These are phyloP conservation scores for Debaryomycetaceae sp. DNA, from an alignment of 1,139 yeast genomes.

Conservation along the genomic window DNA sequence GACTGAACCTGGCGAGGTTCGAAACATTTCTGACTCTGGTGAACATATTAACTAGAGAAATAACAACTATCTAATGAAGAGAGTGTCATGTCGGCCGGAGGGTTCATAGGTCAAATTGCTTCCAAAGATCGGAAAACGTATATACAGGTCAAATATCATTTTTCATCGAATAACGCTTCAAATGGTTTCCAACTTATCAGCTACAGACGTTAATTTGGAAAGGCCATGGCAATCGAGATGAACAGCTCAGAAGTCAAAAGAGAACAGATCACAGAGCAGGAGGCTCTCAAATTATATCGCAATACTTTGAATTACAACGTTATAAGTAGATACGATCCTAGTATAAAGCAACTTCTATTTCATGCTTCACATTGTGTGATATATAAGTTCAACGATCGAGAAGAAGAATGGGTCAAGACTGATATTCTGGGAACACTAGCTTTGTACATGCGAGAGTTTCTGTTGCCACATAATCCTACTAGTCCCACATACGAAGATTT, in stretches of 20 bases:
- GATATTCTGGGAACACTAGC: conserved; percentile 82
- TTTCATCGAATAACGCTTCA: too few relatives aligned
- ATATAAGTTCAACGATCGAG: conserved; percentile 62
- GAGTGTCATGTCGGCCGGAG: too few relatives aligned
- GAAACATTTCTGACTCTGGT: conserved; percentile 6
- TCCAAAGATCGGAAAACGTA: too few relatives aligned
- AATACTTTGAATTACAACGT: conserved; percentile 78
- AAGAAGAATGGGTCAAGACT: conserved; percentile 76
- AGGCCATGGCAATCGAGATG: conserved; percentile 2
- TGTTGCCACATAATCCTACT: conserved; percentile 23
- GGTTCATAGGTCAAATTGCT: too few relatives aligned
- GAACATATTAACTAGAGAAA: background rate
- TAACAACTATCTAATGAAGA: too few relatives aligned
- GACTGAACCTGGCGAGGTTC: conserved; percentile 3
- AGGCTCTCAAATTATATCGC: conserved; percentile 56
- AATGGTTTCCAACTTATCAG: too few relatives aligned
- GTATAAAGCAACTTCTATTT: conserved; percentile 67
- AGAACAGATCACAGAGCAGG: conserved; percentile 22
- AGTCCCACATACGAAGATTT: conserved; percentile 32
- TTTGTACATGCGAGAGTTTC: conserved; percentile 63
- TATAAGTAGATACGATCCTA: conserved; percentile 78
- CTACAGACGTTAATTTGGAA: too few relatives aligned
- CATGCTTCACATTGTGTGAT: conserved; percentile 79
- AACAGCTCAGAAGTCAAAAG: conserved; percentile 8
- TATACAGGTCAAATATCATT: too few relatives aligned